phyloP scores from a whole-genome alignment of 345 rosid species.

The Aurinia saxatilis region DNA sequence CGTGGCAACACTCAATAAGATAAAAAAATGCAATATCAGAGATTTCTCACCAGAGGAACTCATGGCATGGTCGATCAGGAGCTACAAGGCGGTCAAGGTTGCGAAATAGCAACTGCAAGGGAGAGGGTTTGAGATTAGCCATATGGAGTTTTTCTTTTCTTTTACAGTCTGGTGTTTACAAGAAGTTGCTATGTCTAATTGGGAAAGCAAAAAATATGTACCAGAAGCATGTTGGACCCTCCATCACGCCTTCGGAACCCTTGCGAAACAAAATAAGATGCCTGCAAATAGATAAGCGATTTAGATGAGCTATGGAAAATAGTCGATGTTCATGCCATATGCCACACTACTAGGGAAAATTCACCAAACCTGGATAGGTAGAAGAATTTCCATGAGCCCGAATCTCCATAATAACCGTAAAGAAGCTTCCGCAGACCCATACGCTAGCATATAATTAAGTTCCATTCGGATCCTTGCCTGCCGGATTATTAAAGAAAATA shows the following conservation, averaged over 20 bases:
- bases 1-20: background rate
- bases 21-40: background rate
- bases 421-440: conserved; percentile 58
- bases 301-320: background rate
- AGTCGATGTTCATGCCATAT: background rate
- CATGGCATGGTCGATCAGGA: conserved; percentile 65
- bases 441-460: conserved; percentile 54
- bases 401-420: conserved; percentile 51
- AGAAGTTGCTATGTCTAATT: background rate
- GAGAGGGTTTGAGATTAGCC: background rate
- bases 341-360: background rate
- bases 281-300: conserved; percentile 25
- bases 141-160: background rate
- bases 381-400: conserved; percentile 50
- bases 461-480: conserved; percentile 47
- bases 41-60: conserved; percentile 49
- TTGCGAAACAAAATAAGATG: conserved; percentile 42
- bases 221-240: conserved; percentile 64
- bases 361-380: conserved; percentile 42
- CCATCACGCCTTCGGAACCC: conserved; percentile 51
- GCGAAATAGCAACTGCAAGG: conserved; percentile 40
- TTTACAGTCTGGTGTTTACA: background rate
- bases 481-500: background rate
- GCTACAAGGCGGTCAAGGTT: conserved; percentile 55
- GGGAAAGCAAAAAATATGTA: conserved; percentile 17